Conservation (phyloP, 2,329 filamentous ascomycete species). For the Colletotrichum caudatum region DNA sequence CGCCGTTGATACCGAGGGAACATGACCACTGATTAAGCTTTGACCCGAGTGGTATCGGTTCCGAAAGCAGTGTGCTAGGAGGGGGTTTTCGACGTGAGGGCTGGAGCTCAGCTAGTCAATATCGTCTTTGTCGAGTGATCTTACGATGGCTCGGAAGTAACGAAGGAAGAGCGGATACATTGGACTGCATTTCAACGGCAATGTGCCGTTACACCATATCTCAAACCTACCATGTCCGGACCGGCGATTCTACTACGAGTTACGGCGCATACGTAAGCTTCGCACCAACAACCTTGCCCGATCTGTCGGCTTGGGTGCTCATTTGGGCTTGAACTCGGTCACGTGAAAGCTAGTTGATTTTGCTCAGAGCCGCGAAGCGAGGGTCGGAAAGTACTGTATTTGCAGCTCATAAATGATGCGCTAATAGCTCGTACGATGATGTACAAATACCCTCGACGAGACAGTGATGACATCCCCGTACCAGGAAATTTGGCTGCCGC, state of each 20-base stretch:
- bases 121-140: constrained; percentile 3
- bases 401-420: not conserved
- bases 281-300: not conserved
- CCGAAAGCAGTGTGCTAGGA: not conserved
- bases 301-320: not conserved
- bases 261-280: constrained; percentile 18
- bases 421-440: not conserved
- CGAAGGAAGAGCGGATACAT: constrained; percentile 12
- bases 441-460: constrained; percentile 2
- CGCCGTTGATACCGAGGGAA: not conserved
- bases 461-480: not conserved
- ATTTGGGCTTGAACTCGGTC: not conserved
- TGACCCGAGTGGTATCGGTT: not conserved
- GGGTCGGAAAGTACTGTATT: too few relatives aligned
- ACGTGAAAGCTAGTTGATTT: too few relatives aligned
- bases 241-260: constrained; percentile 3
- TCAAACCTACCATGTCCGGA: constrained; percentile 2
- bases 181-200: constrained; percentile 2
- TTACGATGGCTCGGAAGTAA: constrained; percentile 4
- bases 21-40: not conserved
- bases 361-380: not conserved
- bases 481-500: constrained; percentile 11
- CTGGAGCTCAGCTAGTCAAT: not conserved
- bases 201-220: constrained; percentile 11
- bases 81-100: not conserved